Conservation (phyloP, 2,329 filamentous ascomycete genomes). For the Aspergillus transmontanensis region DNA sequence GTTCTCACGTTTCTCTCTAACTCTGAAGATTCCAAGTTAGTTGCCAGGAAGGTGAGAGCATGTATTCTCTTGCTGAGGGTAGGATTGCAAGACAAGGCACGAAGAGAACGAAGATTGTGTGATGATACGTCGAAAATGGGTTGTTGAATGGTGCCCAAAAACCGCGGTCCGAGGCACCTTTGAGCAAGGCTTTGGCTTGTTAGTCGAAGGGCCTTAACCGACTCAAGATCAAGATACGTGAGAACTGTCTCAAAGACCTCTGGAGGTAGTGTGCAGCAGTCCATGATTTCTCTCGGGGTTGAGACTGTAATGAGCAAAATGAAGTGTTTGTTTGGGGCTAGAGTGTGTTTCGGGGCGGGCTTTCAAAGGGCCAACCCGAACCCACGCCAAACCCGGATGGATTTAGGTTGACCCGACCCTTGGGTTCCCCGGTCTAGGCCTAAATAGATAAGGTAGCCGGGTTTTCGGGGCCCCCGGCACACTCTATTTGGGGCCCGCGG, state of each 20-base stretch:
- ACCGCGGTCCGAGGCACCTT: slow-evolving; percentile 15
- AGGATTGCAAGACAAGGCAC: slow-evolving; percentile 5
- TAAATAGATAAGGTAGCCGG: no score
- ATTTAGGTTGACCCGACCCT: no score
- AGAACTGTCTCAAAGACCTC: slow-evolving; percentile 3
- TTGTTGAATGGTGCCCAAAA: slow-evolving; percentile 5
- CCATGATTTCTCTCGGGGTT: background rate
- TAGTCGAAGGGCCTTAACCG: slow-evolving; percentile 1
- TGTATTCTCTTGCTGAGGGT: background rate
- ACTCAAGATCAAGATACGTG: slow-evolving; percentile 7
- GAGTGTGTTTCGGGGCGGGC: no score
- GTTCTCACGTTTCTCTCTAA: slow-evolving; percentile 1
- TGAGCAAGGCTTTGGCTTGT: background rate
- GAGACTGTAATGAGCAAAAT: background rate
- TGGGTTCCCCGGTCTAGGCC: no score
- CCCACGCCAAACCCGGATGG: no score
- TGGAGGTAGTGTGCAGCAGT: background rate
- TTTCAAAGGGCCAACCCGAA: no score
- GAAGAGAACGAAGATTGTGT: slow-evolving; percentile 8
- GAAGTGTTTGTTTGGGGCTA: no score
- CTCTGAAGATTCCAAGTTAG: background rate
- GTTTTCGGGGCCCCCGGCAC: no score
- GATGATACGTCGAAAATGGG: slow-evolving; percentile 1
- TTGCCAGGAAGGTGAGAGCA: slow-evolving; percentile 10
- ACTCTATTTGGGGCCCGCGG: no score